These are phyloP conservation scores for Puccinia coronata DNA, from an alignment of 1,284 basidiomycete species.

Conservation along the genomic window DNA sequence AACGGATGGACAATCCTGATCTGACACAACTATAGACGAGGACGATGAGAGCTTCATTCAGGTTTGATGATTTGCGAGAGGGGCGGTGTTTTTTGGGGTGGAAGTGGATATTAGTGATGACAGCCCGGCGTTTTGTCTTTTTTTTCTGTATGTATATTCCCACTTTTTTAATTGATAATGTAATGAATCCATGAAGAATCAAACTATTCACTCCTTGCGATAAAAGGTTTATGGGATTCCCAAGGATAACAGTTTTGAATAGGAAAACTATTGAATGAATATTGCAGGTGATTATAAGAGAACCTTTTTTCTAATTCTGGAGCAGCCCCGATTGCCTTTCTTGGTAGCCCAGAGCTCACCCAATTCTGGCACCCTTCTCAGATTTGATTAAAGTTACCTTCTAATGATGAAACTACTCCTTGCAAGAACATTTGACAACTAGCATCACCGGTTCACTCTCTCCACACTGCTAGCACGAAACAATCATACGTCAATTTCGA, in stretches of 20 bases:
- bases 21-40: too few species aligned
- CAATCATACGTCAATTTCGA: background rate
- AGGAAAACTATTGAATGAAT: background rate
- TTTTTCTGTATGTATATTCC: conserved; percentile 6
- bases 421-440: background rate
- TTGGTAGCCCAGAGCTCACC: background rate
- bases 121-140: background rate
- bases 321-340: background rate
- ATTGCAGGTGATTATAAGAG: background rate
- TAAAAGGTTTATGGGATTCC: background rate
- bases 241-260: conserved; percentile 17
- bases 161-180: conserved; percentile 1
- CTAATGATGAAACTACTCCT: background rate
- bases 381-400: background rate
- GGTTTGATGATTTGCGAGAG: too few species aligned
- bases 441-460: background rate
- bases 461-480: background rate
- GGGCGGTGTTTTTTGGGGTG: too few species aligned
- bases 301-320: background rate
- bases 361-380: background rate
- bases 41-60: too few species aligned
- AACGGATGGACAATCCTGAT: too few species aligned
- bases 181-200: conserved; percentile 3
- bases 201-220: conserved; percentile 10
- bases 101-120: too few species aligned